Evolutionary conservation across 2,329 filamentous ascomycete genomes (phyloP).

Genomic region (Fusarium burgessii): DNA sequence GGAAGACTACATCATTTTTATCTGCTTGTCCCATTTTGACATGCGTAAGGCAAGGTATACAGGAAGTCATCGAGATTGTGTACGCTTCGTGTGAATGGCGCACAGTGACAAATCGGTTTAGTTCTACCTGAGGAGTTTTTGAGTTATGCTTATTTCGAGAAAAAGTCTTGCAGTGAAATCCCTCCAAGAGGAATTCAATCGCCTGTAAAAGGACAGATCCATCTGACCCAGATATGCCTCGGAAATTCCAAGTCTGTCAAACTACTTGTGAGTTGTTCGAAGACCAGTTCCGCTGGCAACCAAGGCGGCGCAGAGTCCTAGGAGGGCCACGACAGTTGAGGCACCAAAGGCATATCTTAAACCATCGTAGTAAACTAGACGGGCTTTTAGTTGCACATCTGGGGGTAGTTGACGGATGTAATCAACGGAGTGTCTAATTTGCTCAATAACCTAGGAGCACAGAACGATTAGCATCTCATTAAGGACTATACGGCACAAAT

Average conservation of each 20-base stretch:
- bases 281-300: constrained; percentile 48
- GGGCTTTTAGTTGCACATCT: constrained; percentile 67
- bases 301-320: constrained; percentile 55
- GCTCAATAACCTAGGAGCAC: constrained; percentile 65
- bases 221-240: background rate
- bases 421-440: constrained; percentile 71
- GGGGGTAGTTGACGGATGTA: constrained; percentile 66
- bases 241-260: background rate
- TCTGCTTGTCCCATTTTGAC: background rate
- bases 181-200: background rate
- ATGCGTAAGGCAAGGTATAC: background rate
- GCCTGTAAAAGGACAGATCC: background rate
- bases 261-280: constrained; percentile 45
- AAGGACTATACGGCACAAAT: background rate
- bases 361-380: constrained; percentile 70
- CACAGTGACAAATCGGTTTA: background rate
- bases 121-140: background rate
- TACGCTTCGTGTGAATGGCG: background rate
- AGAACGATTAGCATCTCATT: constrained; percentile 30
- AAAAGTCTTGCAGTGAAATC: background rate
- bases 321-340: constrained; percentile 63
- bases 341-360: constrained; percentile 67
- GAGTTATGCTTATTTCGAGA: background rate
- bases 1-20: background rate
- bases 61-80: background rate